A percentile compares a stretch with the other conserved stretches of the same genome.
phyloP scores from a whole-genome alignment of 352 stramenopile genomes.

The Aphanomyces cochlioides region DNA sequence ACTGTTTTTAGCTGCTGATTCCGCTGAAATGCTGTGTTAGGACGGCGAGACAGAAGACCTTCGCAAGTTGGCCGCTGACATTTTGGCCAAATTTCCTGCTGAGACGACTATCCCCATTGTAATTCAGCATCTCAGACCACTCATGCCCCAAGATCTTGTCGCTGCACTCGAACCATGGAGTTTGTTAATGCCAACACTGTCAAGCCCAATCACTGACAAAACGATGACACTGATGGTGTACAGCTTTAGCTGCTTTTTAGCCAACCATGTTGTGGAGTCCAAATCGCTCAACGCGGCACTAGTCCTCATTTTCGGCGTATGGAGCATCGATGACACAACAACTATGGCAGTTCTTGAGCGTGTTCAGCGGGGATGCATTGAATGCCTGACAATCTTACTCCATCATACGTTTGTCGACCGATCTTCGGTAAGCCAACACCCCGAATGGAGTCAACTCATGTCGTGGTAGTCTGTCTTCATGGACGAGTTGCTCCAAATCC shows the following conservation, averaged over 20 bases:
- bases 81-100: constrained; percentile 12
- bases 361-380: constrained; percentile 3
- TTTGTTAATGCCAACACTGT: too few relatives aligned
- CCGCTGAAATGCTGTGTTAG: neutral
- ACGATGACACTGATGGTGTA: constrained; percentile 10
- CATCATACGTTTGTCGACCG: constrained; percentile 4
- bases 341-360: neutral
- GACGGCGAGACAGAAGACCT: constrained; percentile 8
- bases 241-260: neutral
- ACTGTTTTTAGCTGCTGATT: neutral
- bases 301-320: neutral
- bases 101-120: neutral
- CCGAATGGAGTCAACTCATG: neutral
- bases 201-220: neutral
- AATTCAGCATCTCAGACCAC: neutral
- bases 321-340: neutral
- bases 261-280: neutral
- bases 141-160: too few relatives aligned
- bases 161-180: too few relatives aligned
- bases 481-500: too few relatives aligned
- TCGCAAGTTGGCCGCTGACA: constrained; percentile 3
- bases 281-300: neutral
- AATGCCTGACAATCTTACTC: constrained; percentile 7
- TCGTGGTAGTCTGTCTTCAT: neutral
- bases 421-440: constrained; percentile 1